Evolutionary conservation across 306 rosid genomes (phyloP).

Genomic region (Cucurbita argyrosperma): DNA sequence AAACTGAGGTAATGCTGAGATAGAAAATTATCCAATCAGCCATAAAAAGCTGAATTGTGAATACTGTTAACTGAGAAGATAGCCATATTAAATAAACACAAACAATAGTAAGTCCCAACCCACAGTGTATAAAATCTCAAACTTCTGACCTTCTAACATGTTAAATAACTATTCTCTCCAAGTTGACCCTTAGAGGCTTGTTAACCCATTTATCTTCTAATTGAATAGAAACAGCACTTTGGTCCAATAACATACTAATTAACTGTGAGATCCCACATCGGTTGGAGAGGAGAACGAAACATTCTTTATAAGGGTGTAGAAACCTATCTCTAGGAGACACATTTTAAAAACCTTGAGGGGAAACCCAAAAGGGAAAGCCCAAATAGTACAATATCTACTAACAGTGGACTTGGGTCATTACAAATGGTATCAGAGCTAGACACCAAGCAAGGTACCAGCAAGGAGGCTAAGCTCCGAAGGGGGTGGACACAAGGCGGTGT

Average conservation of each 20-base stretch:
- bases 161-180: neutral
- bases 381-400: too few species aligned
- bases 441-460: too few species aligned
- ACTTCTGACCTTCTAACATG: neutral
- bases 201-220: neutral
- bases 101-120: neutral
- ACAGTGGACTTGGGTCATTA: too few species aligned
- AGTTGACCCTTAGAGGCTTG: neutral
- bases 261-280: neutral
- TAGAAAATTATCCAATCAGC: neutral
- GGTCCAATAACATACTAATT: neutral
- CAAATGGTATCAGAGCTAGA: too few species aligned
- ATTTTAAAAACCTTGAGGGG: too few species aligned
- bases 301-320: too few species aligned
- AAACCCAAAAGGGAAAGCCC: too few species aligned
- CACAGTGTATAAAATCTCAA: neutral
- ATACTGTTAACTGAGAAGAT: neutral
- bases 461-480: too few species aligned
- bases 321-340: too few species aligned
- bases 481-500: too few species aligned
- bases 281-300: too few species aligned
- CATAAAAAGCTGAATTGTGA: neutral
- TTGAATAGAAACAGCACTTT: neutral
- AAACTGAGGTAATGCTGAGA: neutral
- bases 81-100: neutral